Evolutionary conservation across 306 rosid genomes (phyloP).

Genomic region (Acmispon strigosus): DNA sequence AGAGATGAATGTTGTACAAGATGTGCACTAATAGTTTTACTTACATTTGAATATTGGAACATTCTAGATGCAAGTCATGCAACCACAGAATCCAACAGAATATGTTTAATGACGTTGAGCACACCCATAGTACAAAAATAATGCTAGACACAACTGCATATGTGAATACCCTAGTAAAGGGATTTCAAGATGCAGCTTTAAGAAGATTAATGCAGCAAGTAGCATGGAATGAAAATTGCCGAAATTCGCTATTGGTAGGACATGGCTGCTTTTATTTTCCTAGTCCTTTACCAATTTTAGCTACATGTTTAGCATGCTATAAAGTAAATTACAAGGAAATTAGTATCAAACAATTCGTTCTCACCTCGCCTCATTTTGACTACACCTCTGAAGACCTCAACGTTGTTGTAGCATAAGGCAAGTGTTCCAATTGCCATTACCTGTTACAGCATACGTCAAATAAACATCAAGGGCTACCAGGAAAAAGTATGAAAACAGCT

Average conservation of each 20-base stretch:
- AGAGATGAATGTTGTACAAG: too few species aligned
- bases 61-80: background rate
- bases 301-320: background rate
- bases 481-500: background rate
- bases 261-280: background rate
- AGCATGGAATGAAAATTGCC: background rate
- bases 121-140: background rate
- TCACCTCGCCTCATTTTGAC: slow-evolving; percentile 98
- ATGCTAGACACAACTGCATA: background rate
- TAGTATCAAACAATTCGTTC: slow-evolving; percentile 16
- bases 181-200: background rate
- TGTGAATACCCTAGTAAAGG: background rate
- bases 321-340: slow-evolving; percentile 12
- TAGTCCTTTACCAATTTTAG: background rate
- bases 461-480: slow-evolving; percentile 15
- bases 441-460: slow-evolving; percentile 38
- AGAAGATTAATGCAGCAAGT: background rate
- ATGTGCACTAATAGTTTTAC: background rate
- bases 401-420: slow-evolving; percentile 85
- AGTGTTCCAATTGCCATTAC: slow-evolving; percentile 96
- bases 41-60: slow-evolving; percentile 3
- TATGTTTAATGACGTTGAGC: background rate
- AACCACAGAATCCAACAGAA: background rate
- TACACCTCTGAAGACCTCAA: slow-evolving; percentile 87
- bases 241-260: background rate